phyloP scores from a whole-genome alignment of 306 rosid species.

The Benincasa hispida region DNA sequence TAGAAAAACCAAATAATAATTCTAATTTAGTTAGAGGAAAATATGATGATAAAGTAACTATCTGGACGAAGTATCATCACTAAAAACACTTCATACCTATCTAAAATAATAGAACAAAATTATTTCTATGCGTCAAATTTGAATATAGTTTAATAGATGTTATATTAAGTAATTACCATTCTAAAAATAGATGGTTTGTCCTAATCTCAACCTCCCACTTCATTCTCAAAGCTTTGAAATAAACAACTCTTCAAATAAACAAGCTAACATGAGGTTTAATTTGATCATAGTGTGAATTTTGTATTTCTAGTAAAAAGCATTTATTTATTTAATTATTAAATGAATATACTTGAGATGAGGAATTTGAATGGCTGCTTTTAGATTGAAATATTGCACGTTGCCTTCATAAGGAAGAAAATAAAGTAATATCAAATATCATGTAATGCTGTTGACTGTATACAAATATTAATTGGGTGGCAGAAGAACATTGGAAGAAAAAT shows the following conservation, averaged over 20 bases:
- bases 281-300: not conserved
- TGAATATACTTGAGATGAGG: too few relatives aligned
- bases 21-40: too few relatives aligned
- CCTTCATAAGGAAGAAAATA: constrained; percentile 1
- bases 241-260: not conserved
- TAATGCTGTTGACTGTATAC: not conserved
- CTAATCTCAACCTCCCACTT: too few relatives aligned
- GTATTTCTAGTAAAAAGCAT: not conserved
- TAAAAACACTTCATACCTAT: too few relatives aligned
- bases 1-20: not conserved
- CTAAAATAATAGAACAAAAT: not conserved
- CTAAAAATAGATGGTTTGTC: too few relatives aligned
- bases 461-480: not conserved
- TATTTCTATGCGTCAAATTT: too few relatives aligned
- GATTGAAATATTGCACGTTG: not conserved
- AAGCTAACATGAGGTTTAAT: not conserved
- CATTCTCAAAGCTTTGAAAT: not conserved
- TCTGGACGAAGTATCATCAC: not conserved
- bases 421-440: not conserved
- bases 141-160: too few relatives aligned
- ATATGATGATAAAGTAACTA: too few relatives aligned
- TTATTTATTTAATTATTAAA: not conserved
- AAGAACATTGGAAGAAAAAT: too few relatives aligned
- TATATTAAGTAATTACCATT: too few relatives aligned
- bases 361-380: not conserved